A percentile compares a stretch with the other conserved stretches of the same genome.
Conservation (phyloP, 306 rosid genomes). For the Comarum palustre region DNA sequence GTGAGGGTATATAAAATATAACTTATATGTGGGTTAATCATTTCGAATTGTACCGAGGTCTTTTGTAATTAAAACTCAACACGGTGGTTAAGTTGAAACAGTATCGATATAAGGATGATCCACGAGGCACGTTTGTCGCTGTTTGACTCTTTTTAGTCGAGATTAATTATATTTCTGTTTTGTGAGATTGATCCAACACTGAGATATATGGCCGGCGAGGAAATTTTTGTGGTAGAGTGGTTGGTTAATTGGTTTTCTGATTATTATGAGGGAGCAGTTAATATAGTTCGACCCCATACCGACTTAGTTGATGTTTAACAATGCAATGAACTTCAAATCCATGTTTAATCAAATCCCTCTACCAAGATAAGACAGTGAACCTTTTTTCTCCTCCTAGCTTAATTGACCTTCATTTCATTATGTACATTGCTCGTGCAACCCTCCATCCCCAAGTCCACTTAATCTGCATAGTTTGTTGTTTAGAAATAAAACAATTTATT, state of each 20-base stretch:
- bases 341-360: neutral
- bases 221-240: neutral
- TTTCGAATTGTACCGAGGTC: too few species aligned
- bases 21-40: too few species aligned
- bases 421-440: neutral
- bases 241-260: neutral
- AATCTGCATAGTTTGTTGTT: constrained; percentile 1
- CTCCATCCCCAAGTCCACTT: neutral
- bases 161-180: neutral
- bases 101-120: too few species aligned
- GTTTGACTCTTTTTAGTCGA: too few species aligned
- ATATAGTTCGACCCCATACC: neutral
- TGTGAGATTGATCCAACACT: neutral
- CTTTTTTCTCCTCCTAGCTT: neutral
- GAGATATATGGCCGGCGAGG: neutral
- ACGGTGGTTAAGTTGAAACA: too few species aligned
- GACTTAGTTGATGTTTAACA: constrained; percentile 4
- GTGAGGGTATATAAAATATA: too few species aligned
- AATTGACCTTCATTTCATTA: constrained; percentile 2
- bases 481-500: neutral
- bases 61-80: too few species aligned
- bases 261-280: neutral
- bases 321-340: constrained; percentile 4
- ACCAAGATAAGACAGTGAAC: constrained; percentile 22
- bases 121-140: too few species aligned